These are phyloP conservation scores for Torulaspora globosa DNA, from an alignment of 1,139 yeast species.

Conservation along the genomic window DNA sequence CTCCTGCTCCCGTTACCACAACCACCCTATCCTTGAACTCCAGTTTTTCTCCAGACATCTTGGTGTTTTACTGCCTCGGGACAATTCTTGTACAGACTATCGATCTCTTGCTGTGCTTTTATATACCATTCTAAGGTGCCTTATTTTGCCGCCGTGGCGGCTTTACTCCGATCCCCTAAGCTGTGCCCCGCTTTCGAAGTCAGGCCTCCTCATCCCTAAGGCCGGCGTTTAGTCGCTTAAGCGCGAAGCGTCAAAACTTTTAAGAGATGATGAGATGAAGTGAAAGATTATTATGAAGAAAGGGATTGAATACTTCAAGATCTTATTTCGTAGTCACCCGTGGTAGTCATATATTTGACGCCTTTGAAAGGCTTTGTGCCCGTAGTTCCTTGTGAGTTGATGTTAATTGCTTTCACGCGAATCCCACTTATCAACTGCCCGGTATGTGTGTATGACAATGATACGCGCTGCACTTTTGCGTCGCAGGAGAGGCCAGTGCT, in stretches of 20 bases:
- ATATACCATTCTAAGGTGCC: background rate
- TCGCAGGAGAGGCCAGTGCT: conserved; percentile 5
- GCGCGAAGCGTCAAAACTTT: conserved; percentile 2
- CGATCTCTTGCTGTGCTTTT: background rate
- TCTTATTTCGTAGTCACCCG: conserved; percentile 57
- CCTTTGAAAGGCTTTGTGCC: conserved; percentile 75
- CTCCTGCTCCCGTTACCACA: conserved; percentile 95
- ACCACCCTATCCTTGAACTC: conserved; percentile 76
- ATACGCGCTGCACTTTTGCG: conserved; percentile 37
- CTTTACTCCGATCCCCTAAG: conserved; percentile 2
- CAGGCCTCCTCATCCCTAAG: conserved; percentile 2
- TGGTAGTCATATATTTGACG: conserved; percentile 70
- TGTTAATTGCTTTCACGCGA: conserved; percentile 61
- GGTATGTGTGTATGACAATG: conserved; percentile 54
- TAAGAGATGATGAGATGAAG: background rate
- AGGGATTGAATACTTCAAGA: background rate
- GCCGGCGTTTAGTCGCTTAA: conserved; percentile 3
- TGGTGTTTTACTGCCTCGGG: background rate
- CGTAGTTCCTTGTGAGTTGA: conserved; percentile 35
- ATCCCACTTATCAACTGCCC: conserved; percentile 78
- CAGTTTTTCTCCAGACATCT: conserved; percentile 8
- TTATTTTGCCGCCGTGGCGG: conserved; percentile 9
- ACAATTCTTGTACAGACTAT: background rate
- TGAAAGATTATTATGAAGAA: background rate
- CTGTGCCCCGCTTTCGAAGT: conserved; percentile 1